Evolutionary conservation across 768 basidiomycete genomes (phyloP), one percentile per base, ranked within the genome.

Genomic region (Tricholoma sp.): DNA sequence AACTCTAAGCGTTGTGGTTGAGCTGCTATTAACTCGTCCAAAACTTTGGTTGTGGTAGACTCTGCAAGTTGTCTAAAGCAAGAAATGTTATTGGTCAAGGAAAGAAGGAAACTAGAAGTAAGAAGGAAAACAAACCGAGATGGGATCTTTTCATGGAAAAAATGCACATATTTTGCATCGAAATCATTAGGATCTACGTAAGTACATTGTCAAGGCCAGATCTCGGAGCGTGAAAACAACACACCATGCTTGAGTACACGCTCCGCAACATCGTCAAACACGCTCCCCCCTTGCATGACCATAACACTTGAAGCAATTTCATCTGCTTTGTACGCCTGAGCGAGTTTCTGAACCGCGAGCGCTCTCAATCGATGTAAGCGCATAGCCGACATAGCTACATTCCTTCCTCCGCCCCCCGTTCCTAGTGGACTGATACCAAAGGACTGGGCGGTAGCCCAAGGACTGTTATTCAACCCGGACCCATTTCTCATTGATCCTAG

Each of bases 91-190:
- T 59, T 32, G 35, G 57, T 57, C 37, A 29, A 16, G 24, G 24
- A 27, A n/a, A n/a, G 24, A 27, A 27, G 24, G 1, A 59, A 57
- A 14, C 32, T 18, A 16, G 45, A 57, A 2, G 21, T 29, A 18
- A 5, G 31, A 57, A 47, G 50, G 35, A 58, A 32, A 47, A 34
- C 21, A 34, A 59, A 94, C 91, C 92, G 80, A 55, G 93, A 94
- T 19, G 93, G 93, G 61, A 95, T 95, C 74, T 93, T 94, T 67
- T 95, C 92, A 63, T 95, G 93, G 72, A 95, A 95, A 68, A 95
- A 95, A 65, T 94, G 88, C 2, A 95, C 91, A 67, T 94, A 94
- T 76, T 80, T 83, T 11, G 92, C 91, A 63, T 94, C 89, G 8
- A 79, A 62, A 61, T 94, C 88, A 60, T 79, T 74, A 0, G 90